Percentiles rank a stretch among this genome's conserved stretches.
phyloP scores from a whole-genome alignment of 2,329 filamentous ascomycete species.

The Fusarium sp. region DNA sequence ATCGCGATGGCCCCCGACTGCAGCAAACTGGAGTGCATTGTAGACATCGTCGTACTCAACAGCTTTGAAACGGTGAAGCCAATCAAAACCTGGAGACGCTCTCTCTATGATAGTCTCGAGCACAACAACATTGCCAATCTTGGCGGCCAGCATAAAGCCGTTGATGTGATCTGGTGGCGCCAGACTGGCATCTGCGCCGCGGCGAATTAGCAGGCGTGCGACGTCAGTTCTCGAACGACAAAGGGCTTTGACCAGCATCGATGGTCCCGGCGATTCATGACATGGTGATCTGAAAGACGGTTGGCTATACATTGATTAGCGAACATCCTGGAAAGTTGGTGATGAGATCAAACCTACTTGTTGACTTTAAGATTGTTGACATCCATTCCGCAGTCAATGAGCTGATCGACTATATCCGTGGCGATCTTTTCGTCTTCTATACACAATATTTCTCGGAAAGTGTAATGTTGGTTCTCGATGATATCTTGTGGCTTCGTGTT shows the following conservation, averaged over 20 bases:
- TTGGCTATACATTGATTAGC: background rate
- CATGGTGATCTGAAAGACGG: background rate
- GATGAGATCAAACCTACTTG: background rate
- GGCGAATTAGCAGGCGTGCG: conserved; percentile 26
- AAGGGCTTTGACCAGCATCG: conserved; percentile 34
- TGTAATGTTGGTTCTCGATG: conserved; percentile 22
- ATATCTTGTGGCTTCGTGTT: conserved; percentile 22
- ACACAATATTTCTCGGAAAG: conserved; percentile 19
- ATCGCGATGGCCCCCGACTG: conserved; percentile 24
- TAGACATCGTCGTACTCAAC: conserved; percentile 18
- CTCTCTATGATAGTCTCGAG: conserved; percentile 32
- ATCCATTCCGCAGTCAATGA: conserved; percentile 34
- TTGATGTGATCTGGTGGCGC: conserved; percentile 19
- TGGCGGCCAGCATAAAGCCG: conserved; percentile 27
- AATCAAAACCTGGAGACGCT: conserved; percentile 26
- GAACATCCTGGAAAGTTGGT: background rate
- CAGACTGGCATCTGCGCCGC: conserved; percentile 35
- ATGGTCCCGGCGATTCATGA: background rate
- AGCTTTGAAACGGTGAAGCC: conserved; percentile 18
- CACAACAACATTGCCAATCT: conserved; percentile 27
- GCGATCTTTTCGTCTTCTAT: conserved; percentile 6
- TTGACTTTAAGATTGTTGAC: conserved; percentile 23
- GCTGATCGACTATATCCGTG: conserved; percentile 3
- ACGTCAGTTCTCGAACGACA: conserved; percentile 7
- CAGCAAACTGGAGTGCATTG: conserved; percentile 43